These are phyloP conservation scores for Trypanosoma vivax DNA, from an alignment of 208 protist genomes.

Conservation along the genomic window DNA sequence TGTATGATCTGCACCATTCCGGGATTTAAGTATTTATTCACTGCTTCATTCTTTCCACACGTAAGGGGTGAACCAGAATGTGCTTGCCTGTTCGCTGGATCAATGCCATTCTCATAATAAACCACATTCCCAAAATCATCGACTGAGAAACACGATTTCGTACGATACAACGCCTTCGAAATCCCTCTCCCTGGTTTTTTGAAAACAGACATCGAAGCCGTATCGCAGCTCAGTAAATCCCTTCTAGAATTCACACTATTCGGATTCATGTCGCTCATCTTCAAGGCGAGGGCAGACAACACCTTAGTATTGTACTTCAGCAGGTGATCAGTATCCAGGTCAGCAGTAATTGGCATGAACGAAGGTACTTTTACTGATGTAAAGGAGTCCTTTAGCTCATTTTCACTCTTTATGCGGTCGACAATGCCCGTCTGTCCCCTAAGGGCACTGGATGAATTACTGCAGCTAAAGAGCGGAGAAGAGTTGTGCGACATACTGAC, in stretches of 20 bases:
- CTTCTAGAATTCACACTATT: neutral
- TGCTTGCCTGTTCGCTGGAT: neutral
- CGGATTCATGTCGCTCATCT: constrained; percentile 40
- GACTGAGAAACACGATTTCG: constrained; percentile 40
- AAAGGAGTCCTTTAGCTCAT: neutral
- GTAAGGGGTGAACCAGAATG: too few relatives aligned
- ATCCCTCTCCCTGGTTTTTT: neutral
- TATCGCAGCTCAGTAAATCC: neutral
- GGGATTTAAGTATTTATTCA: too few relatives aligned
- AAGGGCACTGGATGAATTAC: too few relatives aligned
- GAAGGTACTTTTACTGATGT: neutral
- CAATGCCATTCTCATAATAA: constrained; percentile 14
- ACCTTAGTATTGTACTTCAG: constrained; percentile 39
- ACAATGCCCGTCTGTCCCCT: too few relatives aligned
- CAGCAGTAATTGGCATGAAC: neutral
- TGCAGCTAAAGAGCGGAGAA: too few relatives aligned
- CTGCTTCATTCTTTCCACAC: too few relatives aligned
- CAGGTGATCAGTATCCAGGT: constrained; percentile 3
- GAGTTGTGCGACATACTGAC: too few relatives aligned
- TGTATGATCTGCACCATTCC: too few relatives aligned
- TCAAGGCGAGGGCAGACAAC: constrained; percentile 41
- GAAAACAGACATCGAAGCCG: neutral
- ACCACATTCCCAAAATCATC: constrained; percentile 47
- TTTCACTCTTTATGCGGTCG: too few relatives aligned
- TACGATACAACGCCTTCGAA: neutral